A percentile compares a stretch with the other conserved stretches of the same genome.
phyloP scores from a whole-genome alignment of 2,329 filamentous ascomycete genomes.

The Aspergillus brunneoviolaceus region DNA sequence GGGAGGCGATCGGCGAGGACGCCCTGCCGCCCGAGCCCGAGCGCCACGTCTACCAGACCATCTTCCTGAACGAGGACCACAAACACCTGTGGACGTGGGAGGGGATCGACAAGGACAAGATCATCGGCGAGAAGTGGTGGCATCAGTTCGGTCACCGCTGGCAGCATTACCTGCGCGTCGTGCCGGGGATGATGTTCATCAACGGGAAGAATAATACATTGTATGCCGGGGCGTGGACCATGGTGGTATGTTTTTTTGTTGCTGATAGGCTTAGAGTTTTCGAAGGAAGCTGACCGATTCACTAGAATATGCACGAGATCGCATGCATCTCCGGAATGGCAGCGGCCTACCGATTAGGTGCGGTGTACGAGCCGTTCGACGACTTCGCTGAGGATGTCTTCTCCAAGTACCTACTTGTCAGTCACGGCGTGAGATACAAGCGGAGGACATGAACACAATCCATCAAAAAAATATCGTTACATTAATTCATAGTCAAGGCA shows the following conservation, averaged over 20 bases:
- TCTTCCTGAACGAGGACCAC: slow-evolving; percentile 58
- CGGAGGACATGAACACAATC: not conserved
- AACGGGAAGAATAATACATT: slow-evolving; percentile 64
- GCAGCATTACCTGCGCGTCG: slow-evolving; percentile 61
- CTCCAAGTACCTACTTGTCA: slow-evolving; percentile 33
- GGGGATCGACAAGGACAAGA: slow-evolving; percentile 56
- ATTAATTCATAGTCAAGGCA: not conserved
- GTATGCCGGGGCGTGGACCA: slow-evolving; percentile 67
- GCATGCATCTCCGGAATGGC: slow-evolving; percentile 70
- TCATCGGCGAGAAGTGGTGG: slow-evolving; percentile 62
- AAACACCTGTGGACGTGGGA: slow-evolving; percentile 59
- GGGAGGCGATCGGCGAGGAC: slow-evolving; percentile 35
- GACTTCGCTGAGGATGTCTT: slow-evolving; percentile 35
- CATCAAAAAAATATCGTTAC: too few relatives aligned
- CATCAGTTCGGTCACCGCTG: slow-evolving; percentile 62
- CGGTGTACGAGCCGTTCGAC: slow-evolving; percentile 52
- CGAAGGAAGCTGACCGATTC: not conserved
- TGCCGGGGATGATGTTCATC: slow-evolving; percentile 71
- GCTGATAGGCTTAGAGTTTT: not conserved
- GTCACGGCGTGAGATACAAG: slow-evolving; percentile 32
- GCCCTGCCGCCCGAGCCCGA: slow-evolving; percentile 45
- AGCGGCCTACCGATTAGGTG: slow-evolving; percentile 68
- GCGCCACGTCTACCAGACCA: slow-evolving; percentile 68
- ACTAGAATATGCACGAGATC: slow-evolving; percentile 60
- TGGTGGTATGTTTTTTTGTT: slow-evolving; percentile 55